A percentile compares a stretch with the other conserved stretches of the same genome.
These are phyloP conservation scores for Picochlorum sp. DNA, from an alignment of 139 green algal genomes.

Conservation along the genomic window DNA sequence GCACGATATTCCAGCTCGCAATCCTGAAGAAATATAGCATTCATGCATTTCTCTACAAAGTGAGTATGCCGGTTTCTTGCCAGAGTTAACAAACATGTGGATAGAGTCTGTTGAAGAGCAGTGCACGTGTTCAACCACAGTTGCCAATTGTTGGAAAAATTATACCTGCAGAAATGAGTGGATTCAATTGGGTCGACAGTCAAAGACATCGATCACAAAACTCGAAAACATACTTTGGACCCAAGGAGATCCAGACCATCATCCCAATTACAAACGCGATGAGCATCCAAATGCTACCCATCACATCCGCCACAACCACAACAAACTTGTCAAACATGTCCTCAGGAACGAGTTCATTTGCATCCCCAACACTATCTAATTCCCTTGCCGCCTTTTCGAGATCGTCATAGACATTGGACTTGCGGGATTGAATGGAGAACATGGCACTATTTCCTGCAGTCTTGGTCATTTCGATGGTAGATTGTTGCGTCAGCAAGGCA, in stretches of 20 bases:
- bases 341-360: neutral
- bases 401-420: neutral
- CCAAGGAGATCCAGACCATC: neutral
- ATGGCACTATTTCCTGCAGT: too few species aligned
- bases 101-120: neutral
- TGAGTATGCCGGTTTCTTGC: neutral
- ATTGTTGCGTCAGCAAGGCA: too few species aligned
- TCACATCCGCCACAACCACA: neutral
- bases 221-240: too few species aligned
- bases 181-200: too few species aligned
- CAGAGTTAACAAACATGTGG: neutral
- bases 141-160: neutral
- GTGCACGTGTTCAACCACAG: neutral
- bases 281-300: neutral
- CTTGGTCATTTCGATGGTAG: too few species aligned
- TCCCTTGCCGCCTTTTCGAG: neutral
- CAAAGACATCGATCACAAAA: too few species aligned
- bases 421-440: too few species aligned
- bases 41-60: neutral
- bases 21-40: neutral
- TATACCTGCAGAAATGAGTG: too few species aligned
- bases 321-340: neutral
- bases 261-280: neutral
- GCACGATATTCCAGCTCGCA: neutral
- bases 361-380: neutral